These are phyloP conservation scores for Ascochyta viciae-villosae DNA, from an alignment of 2,329 filamentous ascomycete genomes.

Conservation along the genomic window DNA sequence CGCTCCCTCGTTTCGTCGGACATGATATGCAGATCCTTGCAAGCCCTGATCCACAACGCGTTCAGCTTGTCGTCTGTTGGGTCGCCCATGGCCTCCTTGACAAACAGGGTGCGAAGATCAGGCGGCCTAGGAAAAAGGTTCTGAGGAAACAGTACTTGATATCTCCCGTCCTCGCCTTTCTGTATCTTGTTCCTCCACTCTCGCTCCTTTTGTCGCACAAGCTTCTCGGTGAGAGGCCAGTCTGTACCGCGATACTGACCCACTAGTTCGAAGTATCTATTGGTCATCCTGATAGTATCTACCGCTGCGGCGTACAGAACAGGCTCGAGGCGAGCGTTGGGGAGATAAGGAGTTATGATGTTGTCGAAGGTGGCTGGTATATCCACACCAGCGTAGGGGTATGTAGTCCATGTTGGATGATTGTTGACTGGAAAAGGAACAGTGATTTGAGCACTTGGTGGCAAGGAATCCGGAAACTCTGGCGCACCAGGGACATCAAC, in stretches of 20 bases:
- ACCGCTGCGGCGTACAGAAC: conserved; percentile 4
- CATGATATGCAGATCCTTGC: neutral
- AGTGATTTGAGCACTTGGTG: neutral
- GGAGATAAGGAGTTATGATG: neutral
- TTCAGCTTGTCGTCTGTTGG: neutral
- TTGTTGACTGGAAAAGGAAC: neutral
- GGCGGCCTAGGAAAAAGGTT: neutral
- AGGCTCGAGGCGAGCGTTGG: neutral
- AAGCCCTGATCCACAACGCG: neutral
- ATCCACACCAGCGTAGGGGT: neutral
- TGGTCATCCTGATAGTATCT: conserved; percentile 4
- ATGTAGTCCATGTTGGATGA: neutral
- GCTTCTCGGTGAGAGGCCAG: neutral
- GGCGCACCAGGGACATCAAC: neutral
- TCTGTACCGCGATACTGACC: neutral
- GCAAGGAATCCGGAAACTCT: neutral
- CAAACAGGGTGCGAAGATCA: conserved; percentile 1
- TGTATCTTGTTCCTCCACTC: neutral
- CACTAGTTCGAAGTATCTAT: conserved; percentile 1
- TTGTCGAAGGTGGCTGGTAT: neutral
- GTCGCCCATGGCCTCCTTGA: neutral
- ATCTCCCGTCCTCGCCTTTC: neutral
- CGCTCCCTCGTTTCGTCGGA: neutral
- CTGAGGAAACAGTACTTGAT: neutral
- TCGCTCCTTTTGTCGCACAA: neutral